Evolutionary conservation across 1,139 yeast species (phyloP), one percentile per base, ranked within the genome.

Genomic region (Blastobotrys elegans): DNA sequence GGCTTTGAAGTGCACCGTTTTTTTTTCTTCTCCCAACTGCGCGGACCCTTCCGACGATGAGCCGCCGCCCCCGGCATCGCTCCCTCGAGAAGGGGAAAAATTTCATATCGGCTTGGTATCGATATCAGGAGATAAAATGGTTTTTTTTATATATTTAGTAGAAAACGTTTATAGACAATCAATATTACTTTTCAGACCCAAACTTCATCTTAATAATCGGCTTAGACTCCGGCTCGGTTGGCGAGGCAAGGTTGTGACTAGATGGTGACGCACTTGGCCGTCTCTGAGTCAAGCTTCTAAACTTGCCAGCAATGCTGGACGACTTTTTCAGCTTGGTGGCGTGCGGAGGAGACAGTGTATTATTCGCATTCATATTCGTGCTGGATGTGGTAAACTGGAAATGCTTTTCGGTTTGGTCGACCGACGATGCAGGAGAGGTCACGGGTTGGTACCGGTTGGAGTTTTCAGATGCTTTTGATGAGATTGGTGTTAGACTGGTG

Each of bases 141-240:
- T n/a, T n/a, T n/a, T n/a, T n/a, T n/a, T n/a, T n/a, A n/a, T n/a
- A n/a, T n/a, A n/a, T n/a, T n/a, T n/a, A n/a, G n/a, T n/a, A n/a
- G n/a, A n/a, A n/a, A n/a, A n/a, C n/a, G n/a, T n/a, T n/a, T n/a
- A n/a, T n/a, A n/a, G n/a, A n/a, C n/a, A n/a, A n/a, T n/a, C n/a
- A n/a, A n/a, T n/a, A n/a, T 34, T 30, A 40, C 24, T 37, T 24
- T 43, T 53, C 56, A 14, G 53, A 41, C 26, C 53, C 56, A 40
- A 53, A 53, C 29, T 50, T 47, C 54, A 53, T 52, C 17, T 40
- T 46, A 17, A 53, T 53, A 21, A 48, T 18, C 1, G 56, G 56
- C 16, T 47, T 49, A 40, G 27, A n/a, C 31, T 32, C 20, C 32
- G 22, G 10, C 14, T 21, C n/a, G 20, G 42, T 6, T n/a, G n/a